Conservation (phyloP, 78 protist species). For the Diacronema lutheri region DNA sequence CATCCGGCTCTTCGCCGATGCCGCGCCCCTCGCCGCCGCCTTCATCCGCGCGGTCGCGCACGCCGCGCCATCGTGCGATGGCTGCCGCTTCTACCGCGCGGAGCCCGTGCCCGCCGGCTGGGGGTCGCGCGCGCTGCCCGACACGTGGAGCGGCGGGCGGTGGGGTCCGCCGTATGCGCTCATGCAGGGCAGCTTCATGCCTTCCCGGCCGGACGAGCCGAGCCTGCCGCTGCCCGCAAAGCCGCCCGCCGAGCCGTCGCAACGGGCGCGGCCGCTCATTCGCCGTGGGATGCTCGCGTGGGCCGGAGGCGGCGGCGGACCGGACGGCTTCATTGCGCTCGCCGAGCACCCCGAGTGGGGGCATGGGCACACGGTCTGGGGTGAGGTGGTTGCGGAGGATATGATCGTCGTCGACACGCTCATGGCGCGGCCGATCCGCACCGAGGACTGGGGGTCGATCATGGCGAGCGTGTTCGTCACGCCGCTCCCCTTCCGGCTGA, state of each 20-base stretch:
- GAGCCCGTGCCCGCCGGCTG: background rate
- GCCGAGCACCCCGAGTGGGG: conserved; percentile 21
- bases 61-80: background rate
- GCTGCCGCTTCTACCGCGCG: conserved; percentile 7
- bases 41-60: background rate
- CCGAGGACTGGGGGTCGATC: too few species aligned
- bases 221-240: too few species aligned
- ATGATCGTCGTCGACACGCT: background rate
- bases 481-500: too few species aligned
- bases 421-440: background rate
- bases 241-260: too few species aligned
- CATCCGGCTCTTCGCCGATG: background rate
- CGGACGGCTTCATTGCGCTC: conserved; percentile 10
- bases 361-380: background rate
- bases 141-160: background rate
- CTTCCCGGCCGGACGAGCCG: too few species aligned
- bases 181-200: background rate
- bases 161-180: conserved; percentile 21
- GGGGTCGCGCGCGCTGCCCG: background rate
- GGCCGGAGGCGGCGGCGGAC: conserved; percentile 3
- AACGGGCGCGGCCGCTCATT: background rate
- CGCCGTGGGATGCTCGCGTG: conserved; percentile 4
- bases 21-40: too few species aligned
- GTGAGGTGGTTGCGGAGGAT: background rate
- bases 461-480: too few species aligned